Conservation (phyloP, 768 basidiomycete species). For the Rubroboletus pulcherrimus region DNA sequence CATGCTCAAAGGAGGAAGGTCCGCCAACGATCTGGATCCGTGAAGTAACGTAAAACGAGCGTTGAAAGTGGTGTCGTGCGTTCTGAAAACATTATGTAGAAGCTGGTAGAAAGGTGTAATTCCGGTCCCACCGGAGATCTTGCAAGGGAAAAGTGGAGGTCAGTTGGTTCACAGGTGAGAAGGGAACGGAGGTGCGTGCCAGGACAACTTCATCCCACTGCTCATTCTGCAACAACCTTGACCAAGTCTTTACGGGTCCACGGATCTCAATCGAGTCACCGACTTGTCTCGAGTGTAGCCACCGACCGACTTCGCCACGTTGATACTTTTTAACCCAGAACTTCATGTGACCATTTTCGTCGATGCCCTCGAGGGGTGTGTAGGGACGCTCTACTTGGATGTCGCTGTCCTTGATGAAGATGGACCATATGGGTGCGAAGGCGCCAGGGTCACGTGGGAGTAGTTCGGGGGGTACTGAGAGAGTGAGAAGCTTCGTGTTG, state of each 20-base stretch:
- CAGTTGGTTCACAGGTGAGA: background rate
- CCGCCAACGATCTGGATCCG: constrained; percentile 54
- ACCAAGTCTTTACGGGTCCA: constrained; percentile 71
- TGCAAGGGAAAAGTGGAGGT: background rate
- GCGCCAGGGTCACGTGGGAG: constrained; percentile 23
- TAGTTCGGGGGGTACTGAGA: constrained; percentile 49
- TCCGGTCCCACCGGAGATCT: constrained; percentile 89
- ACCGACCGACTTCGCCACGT: constrained; percentile 76
- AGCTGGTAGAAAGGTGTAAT: constrained; percentile 85
- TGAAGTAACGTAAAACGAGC: constrained; percentile 74
- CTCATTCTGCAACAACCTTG: constrained; percentile 39
- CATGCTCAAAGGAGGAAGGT: constrained; percentile 66
- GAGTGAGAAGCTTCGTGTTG: constrained; percentile 60
- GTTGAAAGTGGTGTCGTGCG: constrained; percentile 21
- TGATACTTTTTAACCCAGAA: constrained; percentile 83
- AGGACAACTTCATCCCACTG: constrained; percentile 80
- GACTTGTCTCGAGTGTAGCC: constrained; percentile 67
- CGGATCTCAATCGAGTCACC: constrained; percentile 74
- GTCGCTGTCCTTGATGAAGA: constrained; percentile 82
- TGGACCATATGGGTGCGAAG: constrained; percentile 60
- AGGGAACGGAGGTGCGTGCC: constrained; percentile 37
- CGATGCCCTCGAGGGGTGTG: constrained; percentile 73
- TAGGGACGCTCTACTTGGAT: constrained; percentile 87
- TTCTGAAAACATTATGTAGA: constrained; percentile 49
- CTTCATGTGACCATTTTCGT: constrained; percentile 58